Evolutionary conservation across 768 basidiomycete species (phyloP), one percentile per base, ranked within the genome.

Genomic region (Candolleomyces eurysporus): DNA sequence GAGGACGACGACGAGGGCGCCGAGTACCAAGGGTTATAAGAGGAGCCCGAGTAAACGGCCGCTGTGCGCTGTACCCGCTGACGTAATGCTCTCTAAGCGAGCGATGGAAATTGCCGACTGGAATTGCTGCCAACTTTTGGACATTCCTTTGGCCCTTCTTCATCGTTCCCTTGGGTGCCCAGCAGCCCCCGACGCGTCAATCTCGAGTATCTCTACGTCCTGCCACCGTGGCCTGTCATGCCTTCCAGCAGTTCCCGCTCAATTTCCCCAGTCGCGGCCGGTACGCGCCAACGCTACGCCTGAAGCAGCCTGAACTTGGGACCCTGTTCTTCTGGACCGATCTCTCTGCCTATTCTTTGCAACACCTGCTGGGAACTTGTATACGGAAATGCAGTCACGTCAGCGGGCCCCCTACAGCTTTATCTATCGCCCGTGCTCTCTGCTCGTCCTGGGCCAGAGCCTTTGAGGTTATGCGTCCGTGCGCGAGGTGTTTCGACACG

Each of bases 401-500:
- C 1, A 3, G 52, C 30, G 32, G 10, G 52, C 26, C 14, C 50
- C 55, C 49, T 58, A 56, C 60, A 56, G 54, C 43, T 42, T 42
- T 30, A 17, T 51, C 52, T 32, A 21, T 17, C 26, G 13, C 19
- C 62, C n/a, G 10, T 58, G 48, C 48, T 55, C 51, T 49, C 45
- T 40, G 53, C 30, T 40, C 58, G 22, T 32, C 32, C 40, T 61
- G 16, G 21, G 46, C 45, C 16, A 46, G 46, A 48, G 62, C 48
- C 50, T 45, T 63, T 61, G 19, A 42, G 50, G 61, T 51, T 65
- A 57, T 53, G 67, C 60, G 72, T 72, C 72, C 68, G 72, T 72
- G 70, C 70, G 69, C 66, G 60, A 62, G 63, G 58, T 58, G 58
- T 59, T 58, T 55, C 57, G 57, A 66, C 71, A 71, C 73, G 70